A percentile compares a stretch with the other conserved stretches of the same genome.
Conservation (phyloP, 2,329 filamentous ascomycete species). For the Diplodia scrobiculata region DNA sequence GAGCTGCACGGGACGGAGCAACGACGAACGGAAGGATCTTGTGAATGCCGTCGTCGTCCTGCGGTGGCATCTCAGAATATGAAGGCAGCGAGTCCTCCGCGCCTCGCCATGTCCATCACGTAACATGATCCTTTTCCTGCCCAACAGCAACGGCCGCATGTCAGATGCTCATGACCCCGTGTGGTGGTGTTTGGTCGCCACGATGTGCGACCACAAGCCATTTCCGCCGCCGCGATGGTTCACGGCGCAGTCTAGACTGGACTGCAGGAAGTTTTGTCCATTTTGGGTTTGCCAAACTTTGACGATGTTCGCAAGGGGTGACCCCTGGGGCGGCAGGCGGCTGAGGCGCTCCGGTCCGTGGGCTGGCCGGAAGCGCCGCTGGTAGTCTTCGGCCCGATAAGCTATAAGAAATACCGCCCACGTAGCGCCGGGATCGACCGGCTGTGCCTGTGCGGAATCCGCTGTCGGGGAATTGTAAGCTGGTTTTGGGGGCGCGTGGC, state of each 20-base stretch:
- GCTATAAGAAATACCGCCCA: neutral
- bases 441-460: neutral
- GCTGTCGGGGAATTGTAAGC: neutral
- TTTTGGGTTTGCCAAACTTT: neutral
- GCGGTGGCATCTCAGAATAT: conserved; percentile 10
- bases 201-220: neutral
- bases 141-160: neutral
- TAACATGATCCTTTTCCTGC: neutral
- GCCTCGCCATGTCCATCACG: neutral
- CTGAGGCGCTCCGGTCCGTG: conserved; percentile 11
- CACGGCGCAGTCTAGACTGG: conserved; percentile 3
- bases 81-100: neutral
- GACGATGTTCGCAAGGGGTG: conserved; percentile 1
- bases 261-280: conserved; percentile 20
- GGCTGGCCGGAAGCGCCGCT: neutral
- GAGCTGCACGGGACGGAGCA: neutral
- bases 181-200: no score
- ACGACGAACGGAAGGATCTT: neutral
- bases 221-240: neutral
- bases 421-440: neutral
- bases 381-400: neutral
- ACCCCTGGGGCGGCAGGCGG: neutral
- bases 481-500: neutral
- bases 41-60: neutral
- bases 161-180: neutral